Base-by-base conservation (phyloP, 1,284 basidiomycete genomes). In the Pseudozyma sp. region DNA sequence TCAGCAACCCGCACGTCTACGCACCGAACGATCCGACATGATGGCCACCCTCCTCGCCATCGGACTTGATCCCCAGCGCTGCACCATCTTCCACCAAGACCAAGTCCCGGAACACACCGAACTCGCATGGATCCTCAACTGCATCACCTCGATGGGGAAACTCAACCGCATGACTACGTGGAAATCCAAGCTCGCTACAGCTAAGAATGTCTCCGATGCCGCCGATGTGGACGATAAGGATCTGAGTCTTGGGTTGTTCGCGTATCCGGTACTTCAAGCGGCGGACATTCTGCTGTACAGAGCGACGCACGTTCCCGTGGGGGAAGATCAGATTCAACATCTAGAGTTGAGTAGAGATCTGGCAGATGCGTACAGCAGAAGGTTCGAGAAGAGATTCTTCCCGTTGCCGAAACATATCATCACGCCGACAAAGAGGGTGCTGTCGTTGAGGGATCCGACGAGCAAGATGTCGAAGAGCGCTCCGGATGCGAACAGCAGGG, bases 381-480 rank as follows among this genome's bases (percentile, higher is more conserved):
- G 88, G 14, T 71, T 68, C 52, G 74, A 67, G 44, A 82, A 84
- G 35, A 79, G 81, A 0, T 80, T 92, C 57, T 96, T 97, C 82
- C 90, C 90, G 0, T 79, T 92, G 0, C 94, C 94, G 0, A 86
- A 88, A 49, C 89, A 89, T 65, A 86, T 94, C 42, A 90, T 90
- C 75, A 94, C 93, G 0, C 88, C 90, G 0, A 90, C 53, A 87
- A 94, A 86, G 30, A 76, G 85, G 10, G 81, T 87, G 16, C 88
- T 96, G 8, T 95, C 93, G 4, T 89, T 98, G 14, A 90, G 90
- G 59, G 92, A 96, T 82, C 93, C 94, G 0, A 86, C 87, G 0
- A 88, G 90, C 10, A 98, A 97, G 85, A 98, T 98, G 95, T 97
- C 94, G 43, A 97, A 97, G 85, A 97, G 95, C 0, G 88, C 92